These are phyloP conservation scores for Colletotrichum zoysiae DNA, from an alignment of 2,329 filamentous ascomycete genomes.

Conservation along the genomic window DNA sequence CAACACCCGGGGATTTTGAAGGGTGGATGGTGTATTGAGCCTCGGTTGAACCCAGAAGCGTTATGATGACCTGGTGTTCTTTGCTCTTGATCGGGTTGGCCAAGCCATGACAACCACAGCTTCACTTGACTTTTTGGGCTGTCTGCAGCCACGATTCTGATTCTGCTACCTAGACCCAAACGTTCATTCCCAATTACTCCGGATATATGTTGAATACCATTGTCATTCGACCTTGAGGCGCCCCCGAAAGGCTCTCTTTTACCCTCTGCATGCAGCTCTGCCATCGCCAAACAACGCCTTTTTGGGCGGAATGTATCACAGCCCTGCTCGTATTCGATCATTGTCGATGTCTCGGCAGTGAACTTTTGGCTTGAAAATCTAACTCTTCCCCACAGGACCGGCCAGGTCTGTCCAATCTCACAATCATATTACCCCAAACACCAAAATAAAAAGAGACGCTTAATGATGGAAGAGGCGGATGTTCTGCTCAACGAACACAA, in stretches of 20 bases:
- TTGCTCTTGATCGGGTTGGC: background rate
- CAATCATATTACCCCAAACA: constrained; percentile 37
- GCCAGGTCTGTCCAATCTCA: constrained; percentile 21
- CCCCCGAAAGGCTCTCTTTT: background rate
- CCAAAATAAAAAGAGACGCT: constrained; percentile 34
- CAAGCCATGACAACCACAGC: background rate
- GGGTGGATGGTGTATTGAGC: constrained; percentile 3
- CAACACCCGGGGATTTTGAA: background rate
- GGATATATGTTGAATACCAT: constrained; percentile 41
- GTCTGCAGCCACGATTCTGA: constrained; percentile 16
- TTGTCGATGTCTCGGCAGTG: background rate
- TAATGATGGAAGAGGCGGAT: constrained; percentile 96
- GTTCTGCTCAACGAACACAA: constrained; percentile 96
- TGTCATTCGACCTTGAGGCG: constrained; percentile 6
- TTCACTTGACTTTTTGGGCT: background rate
- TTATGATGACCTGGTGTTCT: background rate
- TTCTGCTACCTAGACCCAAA: constrained; percentile 15
- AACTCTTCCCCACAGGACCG: constrained; percentile 23
- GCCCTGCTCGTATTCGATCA: background rate
- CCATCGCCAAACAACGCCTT: background rate
- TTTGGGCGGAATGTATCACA: background rate
- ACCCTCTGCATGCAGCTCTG: background rate
- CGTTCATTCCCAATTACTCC: constrained; percentile 33
- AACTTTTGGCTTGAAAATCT: constrained; percentile 1
- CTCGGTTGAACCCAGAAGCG: background rate